A percentile compares a stretch with the other conserved stretches of the same genome.
Conservation (phyloP, 2,329 filamentous ascomycete genomes). For the Trematosphaeria pertusa region DNA sequence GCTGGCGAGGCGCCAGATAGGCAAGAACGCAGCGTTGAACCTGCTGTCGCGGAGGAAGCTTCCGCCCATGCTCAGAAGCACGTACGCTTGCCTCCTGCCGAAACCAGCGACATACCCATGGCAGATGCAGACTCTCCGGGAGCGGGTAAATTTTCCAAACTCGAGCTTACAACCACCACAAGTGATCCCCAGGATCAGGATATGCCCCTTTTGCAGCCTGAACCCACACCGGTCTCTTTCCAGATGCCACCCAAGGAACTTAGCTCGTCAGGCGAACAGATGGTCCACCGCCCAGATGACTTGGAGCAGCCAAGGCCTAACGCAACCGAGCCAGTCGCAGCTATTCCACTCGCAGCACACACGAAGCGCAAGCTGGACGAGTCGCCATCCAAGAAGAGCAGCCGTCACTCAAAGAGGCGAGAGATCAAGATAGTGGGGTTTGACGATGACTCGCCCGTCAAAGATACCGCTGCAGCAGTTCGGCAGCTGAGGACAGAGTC, state of each 20-base stretch:
- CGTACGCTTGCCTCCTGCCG: neutral
- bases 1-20: neutral
- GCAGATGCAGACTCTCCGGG: slow-evolving; percentile 4
- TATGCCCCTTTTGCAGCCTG: slow-evolving; percentile 2
- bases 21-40: neutral
- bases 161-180: neutral
- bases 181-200: neutral
- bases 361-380: slow-evolving; percentile 32
- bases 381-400: slow-evolving; percentile 25
- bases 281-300: neutral
- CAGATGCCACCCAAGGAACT: slow-evolving; percentile 15
- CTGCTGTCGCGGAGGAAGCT: neutral
- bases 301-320: too few relatives aligned
- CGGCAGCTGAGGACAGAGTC: slow-evolving; percentile 21
- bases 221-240: slow-evolving; percentile 18
- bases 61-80: neutral
- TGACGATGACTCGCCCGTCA: slow-evolving; percentile 5
- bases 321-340: too few relatives aligned
- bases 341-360: neutral
- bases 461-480: slow-evolving; percentile 11
- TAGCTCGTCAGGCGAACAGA: slow-evolving; percentile 15
- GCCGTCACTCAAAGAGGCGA: slow-evolving; percentile 27
- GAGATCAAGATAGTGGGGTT: slow-evolving; percentile 32
- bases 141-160: neutral
- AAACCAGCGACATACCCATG: slow-evolving; percentile 7